phyloP scores from a whole-genome alignment of 768 basidiomycete species.

The Guyanaporus albipodus region DNA sequence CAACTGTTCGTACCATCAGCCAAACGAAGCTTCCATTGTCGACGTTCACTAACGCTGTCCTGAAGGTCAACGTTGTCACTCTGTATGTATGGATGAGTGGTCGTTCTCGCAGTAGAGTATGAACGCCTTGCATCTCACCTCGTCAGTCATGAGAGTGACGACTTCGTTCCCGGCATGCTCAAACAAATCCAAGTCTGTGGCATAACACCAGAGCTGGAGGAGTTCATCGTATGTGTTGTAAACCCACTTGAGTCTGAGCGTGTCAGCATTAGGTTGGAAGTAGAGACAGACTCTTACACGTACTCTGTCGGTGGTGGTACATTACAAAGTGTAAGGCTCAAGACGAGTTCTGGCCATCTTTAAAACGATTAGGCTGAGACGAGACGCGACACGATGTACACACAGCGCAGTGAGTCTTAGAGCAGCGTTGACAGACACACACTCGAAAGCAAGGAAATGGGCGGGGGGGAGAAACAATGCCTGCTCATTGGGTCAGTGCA shows the following conservation, averaged over 20 bases:
- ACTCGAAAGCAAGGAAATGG: conserved; percentile 71
- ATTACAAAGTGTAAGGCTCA: conserved; percentile 66
- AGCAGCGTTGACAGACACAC: conserved; percentile 51
- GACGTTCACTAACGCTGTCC: conserved; percentile 52
- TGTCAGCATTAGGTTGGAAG: conserved; percentile 2
- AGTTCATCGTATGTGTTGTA: conserved; percentile 63
- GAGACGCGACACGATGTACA: conserved; percentile 26
- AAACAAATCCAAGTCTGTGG: conserved; percentile 61
- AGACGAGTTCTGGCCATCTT: conserved; percentile 70
- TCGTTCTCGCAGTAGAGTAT: background rate
- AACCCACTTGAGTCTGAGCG: conserved; percentile 51
- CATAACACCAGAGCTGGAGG: conserved; percentile 57
- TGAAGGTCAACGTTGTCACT: conserved; percentile 46
- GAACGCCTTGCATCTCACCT: conserved; percentile 47
- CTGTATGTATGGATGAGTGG: conserved; percentile 6
- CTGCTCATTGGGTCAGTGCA: conserved; percentile 31
- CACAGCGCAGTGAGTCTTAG: conserved; percentile 65
- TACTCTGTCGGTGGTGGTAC: conserved; percentile 67
- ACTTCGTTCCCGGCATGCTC: conserved; percentile 64
- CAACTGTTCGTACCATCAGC: conserved; percentile 41
- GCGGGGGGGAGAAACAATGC: conserved; percentile 59
- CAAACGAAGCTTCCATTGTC: background rate
- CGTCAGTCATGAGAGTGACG: conserved; percentile 50
- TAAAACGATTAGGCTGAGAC: conserved; percentile 6
- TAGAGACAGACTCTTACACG: conserved; percentile 21